These are phyloP conservation scores for Sisymbrium altissimum DNA, from an alignment of 345 rosid species.

Conservation along the genomic window DNA sequence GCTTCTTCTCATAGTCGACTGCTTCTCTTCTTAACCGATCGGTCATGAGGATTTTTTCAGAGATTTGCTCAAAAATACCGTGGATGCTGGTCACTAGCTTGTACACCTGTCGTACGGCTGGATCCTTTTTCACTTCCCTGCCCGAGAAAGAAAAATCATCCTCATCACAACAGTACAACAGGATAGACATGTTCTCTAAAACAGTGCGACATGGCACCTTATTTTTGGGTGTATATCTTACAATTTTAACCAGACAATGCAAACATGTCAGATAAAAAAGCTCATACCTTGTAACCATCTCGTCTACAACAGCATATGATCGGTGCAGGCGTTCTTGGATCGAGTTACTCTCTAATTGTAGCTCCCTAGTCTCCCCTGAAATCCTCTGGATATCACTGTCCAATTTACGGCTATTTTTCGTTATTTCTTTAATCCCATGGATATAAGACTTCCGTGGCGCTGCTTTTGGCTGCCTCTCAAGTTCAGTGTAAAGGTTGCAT, in stretches of 20 bases:
- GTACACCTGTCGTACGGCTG: conserved; percentile 60
- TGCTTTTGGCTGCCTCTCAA: conserved; percentile 50
- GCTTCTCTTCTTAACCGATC: conserved; percentile 68
- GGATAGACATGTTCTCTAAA: not conserved
- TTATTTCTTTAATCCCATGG: conserved; percentile 69
- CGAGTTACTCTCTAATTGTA: conserved; percentile 81
- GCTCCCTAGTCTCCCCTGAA: conserved; percentile 70
- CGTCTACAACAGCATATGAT: conserved; percentile 74
- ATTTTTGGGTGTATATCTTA: conserved; percentile 2
- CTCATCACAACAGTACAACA: not conserved
- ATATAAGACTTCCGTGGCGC: conserved; percentile 59
- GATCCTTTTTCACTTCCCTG: conserved; percentile 84
- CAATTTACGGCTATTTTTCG: conserved; percentile 77
- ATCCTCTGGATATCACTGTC: conserved; percentile 74
- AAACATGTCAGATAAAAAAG: conserved; percentile 4
- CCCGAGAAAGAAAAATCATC: not conserved
- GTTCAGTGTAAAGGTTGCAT: conserved; percentile 41
- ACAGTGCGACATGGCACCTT: not conserved
- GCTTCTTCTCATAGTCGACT: conserved; percentile 69
- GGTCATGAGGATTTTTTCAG: conserved; percentile 56
- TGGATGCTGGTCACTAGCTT: conserved; percentile 69
- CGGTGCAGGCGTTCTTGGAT: conserved; percentile 85
- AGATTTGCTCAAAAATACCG: conserved; percentile 66
- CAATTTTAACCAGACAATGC: conserved; percentile 5
- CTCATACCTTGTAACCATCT: conserved; percentile 64